phyloP scores from a whole-genome alignment of 2,329 filamentous ascomycete species.

The Monosporascus sp. region DNA sequence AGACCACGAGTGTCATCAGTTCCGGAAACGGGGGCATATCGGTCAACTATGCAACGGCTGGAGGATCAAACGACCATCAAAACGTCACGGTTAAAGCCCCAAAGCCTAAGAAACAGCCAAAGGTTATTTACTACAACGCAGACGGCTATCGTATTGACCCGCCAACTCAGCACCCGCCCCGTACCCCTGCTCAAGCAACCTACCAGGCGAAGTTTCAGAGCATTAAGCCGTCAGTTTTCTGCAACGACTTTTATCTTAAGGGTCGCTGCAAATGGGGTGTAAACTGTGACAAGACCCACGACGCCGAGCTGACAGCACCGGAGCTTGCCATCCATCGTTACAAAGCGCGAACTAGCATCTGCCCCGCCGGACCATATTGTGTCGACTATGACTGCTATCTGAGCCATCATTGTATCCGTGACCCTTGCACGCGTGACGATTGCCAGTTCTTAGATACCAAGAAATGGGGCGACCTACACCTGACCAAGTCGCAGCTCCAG shows the following conservation, averaged over 20 bases:
- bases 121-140: conserved; percentile 25
- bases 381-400: conserved; percentile 29
- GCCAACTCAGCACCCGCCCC: conserved; percentile 25
- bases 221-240: conserved; percentile 27
- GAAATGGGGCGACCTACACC: conserved; percentile 26
- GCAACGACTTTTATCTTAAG: conserved; percentile 29
- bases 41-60: conserved; percentile 29
- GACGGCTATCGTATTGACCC: conserved; percentile 26
- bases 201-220: conserved; percentile 27
- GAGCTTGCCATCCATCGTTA: conserved; percentile 31
- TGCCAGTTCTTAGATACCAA: conserved; percentile 25
- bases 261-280: conserved; percentile 24
- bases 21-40: conserved; percentile 30
- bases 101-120: conserved; percentile 26
- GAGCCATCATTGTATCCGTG: conserved; percentile 28
- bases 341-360: conserved; percentile 29
- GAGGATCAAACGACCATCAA: conserved; percentile 24
- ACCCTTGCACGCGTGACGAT: conserved; percentile 19
- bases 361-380: conserved; percentile 26
- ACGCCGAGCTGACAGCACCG: conserved; percentile 22
- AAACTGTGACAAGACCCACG: conserved; percentile 27
- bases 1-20: conserved; percentile 21
- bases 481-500: conserved; percentile 24
- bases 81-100: conserved; percentile 28
- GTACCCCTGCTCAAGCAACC: conserved; percentile 23